Evolutionary conservation across 805 yeast species (phyloP).

Genomic region (Kregervanrija delftensis): DNA sequence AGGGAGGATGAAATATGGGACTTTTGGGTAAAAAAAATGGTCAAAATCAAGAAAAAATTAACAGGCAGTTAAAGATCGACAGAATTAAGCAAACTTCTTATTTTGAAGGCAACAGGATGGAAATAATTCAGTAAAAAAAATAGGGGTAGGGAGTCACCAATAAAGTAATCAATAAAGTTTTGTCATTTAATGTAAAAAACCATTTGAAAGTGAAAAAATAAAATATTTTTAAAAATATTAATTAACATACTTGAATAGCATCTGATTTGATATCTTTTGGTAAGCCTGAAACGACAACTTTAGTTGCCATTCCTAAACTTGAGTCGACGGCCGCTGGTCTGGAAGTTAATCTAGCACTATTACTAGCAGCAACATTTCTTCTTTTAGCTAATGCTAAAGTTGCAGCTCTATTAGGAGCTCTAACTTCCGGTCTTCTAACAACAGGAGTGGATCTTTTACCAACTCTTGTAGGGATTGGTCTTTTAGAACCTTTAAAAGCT

Average conservation of each 20-base stretch:
- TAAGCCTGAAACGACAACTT: slow-evolving; percentile 58
- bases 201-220: neutral
- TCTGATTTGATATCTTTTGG: slow-evolving; percentile 82
- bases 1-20: no score
- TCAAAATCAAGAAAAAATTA: no score
- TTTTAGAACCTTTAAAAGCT: slow-evolving; percentile 18
- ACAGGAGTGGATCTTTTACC: slow-evolving; percentile 25
- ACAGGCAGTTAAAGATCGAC: no score
- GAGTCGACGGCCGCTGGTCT: slow-evolving; percentile 6
- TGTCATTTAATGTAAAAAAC: neutral
- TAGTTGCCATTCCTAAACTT: slow-evolving; percentile 50
- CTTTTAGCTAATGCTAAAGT: slow-evolving; percentile 1
- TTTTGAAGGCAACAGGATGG: no score
- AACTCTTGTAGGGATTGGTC: slow-evolving; percentile 5
- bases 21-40: no score
- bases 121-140: neutral
- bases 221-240: neutral
- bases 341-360: slow-evolving; percentile 9
- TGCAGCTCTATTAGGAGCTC: slow-evolving; percentile 24
- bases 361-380: slow-evolving; percentile 1
- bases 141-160: no score
- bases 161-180: no score
- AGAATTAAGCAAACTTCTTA: no score
- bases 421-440: slow-evolving; percentile 26
- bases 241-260: slow-evolving; percentile 15